These are phyloP conservation scores for Nannizzia gypsea DNA, from an alignment of 2,329 filamentous ascomycete species.

Conservation along the genomic window DNA sequence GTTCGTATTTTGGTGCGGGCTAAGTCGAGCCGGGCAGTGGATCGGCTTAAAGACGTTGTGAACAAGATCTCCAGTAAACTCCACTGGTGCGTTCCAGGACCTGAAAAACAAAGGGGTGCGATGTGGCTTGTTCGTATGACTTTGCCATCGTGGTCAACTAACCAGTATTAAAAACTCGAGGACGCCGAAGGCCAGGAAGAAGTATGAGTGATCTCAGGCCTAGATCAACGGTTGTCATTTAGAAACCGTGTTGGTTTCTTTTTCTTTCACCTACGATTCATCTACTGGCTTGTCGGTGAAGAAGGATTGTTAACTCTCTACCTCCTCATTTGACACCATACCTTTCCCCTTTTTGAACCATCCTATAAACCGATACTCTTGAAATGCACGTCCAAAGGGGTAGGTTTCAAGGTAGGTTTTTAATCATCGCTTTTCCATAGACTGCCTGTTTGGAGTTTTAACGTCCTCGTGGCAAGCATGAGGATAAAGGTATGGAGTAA, in stretches of 20 bases:
- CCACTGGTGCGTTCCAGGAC: background rate
- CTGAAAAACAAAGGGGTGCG: background rate
- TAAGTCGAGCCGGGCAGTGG: background rate
- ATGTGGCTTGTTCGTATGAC: constrained; percentile 1
- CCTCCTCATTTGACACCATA: background rate
- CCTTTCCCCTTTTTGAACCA: background rate
- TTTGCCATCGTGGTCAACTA: background rate
- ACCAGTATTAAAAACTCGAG: background rate
- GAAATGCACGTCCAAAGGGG: background rate
- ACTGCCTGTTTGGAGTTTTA: background rate
- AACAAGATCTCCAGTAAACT: background rate
- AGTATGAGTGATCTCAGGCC: background rate
- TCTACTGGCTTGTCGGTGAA: background rate
- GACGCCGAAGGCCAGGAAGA: background rate
- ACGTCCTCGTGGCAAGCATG: background rate
- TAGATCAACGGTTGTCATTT: background rate
- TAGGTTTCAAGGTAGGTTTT: background rate
- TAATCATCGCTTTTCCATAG: background rate
- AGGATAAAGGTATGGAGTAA: background rate
- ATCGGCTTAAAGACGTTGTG: background rate
- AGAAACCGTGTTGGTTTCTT: background rate
- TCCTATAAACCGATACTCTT: background rate
- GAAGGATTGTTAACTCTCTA: background rate
- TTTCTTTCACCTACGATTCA: background rate
- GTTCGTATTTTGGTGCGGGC: background rate